Percentiles rank a stretch among this genome's conserved stretches.
Conservation (phyloP, 208 protist genomes). For the Trypanosoma congolense region DNA sequence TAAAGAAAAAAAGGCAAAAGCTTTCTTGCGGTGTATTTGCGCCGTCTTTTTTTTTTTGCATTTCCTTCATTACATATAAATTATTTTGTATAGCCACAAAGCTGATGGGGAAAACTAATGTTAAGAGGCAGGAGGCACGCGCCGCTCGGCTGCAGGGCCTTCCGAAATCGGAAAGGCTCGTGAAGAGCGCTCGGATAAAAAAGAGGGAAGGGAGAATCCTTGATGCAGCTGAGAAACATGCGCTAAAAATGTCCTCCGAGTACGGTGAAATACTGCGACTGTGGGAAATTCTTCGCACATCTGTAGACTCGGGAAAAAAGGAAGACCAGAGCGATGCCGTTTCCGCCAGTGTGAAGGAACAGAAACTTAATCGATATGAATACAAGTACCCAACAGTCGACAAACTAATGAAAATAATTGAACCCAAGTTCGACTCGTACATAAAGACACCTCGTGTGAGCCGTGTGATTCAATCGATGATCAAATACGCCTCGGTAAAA, state of each 20-base stretch:
- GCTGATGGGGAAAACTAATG: constrained; percentile 74
- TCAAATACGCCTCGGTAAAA: constrained; percentile 76
- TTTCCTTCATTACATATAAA: constrained; percentile 5
- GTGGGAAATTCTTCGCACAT: constrained; percentile 77
- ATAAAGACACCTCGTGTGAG: constrained; percentile 73
- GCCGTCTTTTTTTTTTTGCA: constrained; percentile 1
- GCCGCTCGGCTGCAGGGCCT: constrained; percentile 51
- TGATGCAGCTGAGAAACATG: constrained; percentile 82
- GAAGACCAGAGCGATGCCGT: background rate
- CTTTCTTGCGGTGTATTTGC: background rate
- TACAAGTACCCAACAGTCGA: constrained; percentile 87
- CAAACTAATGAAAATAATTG: constrained; percentile 71
- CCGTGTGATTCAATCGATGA: constrained; percentile 88
- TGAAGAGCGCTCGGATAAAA: constrained; percentile 82
- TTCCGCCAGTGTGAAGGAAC: constrained; percentile 6
- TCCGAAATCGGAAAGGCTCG: constrained; percentile 68
- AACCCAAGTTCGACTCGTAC: constrained; percentile 66
- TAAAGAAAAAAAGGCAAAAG: too few relatives aligned
- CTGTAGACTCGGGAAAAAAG: constrained; percentile 12
- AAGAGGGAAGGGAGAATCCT: constrained; percentile 84
- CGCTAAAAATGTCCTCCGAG: constrained; percentile 84
- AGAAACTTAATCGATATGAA: constrained; percentile 63
- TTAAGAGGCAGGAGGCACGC: constrained; percentile 71
- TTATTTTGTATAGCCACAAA: constrained; percentile 5
- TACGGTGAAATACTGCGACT: constrained; percentile 83